Evolutionary conservation across 2,329 filamentous ascomycete species (phyloP), one percentile per base, ranked within the genome.

Genomic region (Nemania sp.): DNA sequence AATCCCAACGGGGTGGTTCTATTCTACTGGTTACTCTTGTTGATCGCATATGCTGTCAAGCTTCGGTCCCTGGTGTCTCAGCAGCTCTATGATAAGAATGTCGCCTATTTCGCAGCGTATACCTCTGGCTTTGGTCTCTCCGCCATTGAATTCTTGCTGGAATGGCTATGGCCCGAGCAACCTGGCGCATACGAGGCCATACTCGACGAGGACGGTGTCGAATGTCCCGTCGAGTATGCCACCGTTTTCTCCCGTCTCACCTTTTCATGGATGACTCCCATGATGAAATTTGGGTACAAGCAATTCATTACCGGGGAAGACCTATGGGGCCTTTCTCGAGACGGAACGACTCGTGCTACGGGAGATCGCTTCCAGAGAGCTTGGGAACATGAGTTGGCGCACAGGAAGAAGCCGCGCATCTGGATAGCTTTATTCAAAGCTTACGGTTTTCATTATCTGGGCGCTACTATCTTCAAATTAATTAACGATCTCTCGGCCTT

Each of bases 261-360:
- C 0, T 99, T 99, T 75, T 89, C 90, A 56, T 99, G 95, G 95
- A 97, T 99, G 94, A 98, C 95, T 0, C 93, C 95, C 0, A 80
- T 99, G 85, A 99, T 99, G 95, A 92, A 88, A 72, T 89, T 89
- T 72, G 95, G 95, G 1, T 98, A 99, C 80, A 91, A 90, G 72
- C 87, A 93, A 60, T 99, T 87, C 74, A 81, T 99, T 63, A 97
- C 92, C 1, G 92, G 98, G 74, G 91, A 97, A 65, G 94, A 99
- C 75, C 83, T 99, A 21, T 99, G 96, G 96, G 94, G 92, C 62
- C 80, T 99, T 59, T 86, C 92, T 42, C 89, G 87, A 71, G 80
- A 84, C 60, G 94, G 98, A 73, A 89, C 89, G 35, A 96, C 94
- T 11, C 86, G 86, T 66, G 80, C 82, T 12, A 96, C 94, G 0